Conservation (phyloP, 495 filamentous ascomycete species). For the Margaritispora aquatica region DNA sequence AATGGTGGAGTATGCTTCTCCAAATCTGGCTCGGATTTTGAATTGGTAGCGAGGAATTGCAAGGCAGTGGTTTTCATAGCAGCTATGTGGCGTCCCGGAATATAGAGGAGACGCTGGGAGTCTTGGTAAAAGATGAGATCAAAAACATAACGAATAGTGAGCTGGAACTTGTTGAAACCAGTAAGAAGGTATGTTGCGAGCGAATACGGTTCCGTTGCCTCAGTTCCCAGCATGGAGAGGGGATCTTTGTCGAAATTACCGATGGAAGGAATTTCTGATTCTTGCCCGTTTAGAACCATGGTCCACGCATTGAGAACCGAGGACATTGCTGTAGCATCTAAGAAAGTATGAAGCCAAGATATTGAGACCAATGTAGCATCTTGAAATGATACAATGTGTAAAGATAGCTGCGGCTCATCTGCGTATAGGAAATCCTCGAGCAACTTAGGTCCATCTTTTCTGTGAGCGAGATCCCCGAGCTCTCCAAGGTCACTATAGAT, state of each 20-base stretch:
- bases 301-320: conserved; percentile 32
- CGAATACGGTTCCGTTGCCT: conserved; percentile 22
- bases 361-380: conserved; percentile 42
- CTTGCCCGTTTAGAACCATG: conserved; percentile 31
- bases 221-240: conserved; percentile 16
- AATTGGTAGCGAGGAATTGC: too few species aligned
- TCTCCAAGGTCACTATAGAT: too few species aligned
- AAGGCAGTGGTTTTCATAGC: too few species aligned
- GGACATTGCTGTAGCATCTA: conserved; percentile 37
- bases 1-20: too few species aligned
- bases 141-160: too few species aligned
- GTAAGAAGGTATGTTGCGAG: conserved; percentile 25
- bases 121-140: too few species aligned
- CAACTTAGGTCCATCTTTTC: too few species aligned
- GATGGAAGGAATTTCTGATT: conserved; percentile 31
- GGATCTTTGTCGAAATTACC: conserved; percentile 27
- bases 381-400: conserved; percentile 41
- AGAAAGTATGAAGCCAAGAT: conserved; percentile 39
- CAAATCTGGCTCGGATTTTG: too few species aligned
- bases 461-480: too few species aligned
- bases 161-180: too few species aligned
- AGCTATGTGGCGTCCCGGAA: too few species aligned
- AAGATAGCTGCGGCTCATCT: conserved; percentile 37
- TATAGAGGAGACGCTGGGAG: too few species aligned
- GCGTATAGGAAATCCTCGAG: conserved; percentile 27